A percentile compares a stretch with the other conserved stretches of the same genome.
These are phyloP conservation scores for Aspergillus clavatus DNA, from an alignment of 2,329 filamentous ascomycete species.

Conservation along the genomic window DNA sequence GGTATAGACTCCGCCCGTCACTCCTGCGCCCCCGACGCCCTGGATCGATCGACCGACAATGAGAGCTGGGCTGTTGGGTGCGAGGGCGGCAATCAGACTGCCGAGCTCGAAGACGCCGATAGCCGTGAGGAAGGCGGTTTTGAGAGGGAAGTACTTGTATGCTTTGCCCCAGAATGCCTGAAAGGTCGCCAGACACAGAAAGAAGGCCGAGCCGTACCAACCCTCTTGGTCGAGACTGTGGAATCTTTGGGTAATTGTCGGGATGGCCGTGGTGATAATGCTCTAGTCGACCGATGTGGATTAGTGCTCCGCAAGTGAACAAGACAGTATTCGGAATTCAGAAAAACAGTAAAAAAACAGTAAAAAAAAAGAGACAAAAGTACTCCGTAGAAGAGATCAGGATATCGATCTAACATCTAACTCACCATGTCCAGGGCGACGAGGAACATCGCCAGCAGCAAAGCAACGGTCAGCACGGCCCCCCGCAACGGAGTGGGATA, in stretches of 20 bases:
- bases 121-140: slow-evolving; percentile 22
- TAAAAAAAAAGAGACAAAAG: no score
- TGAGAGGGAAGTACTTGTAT: slow-evolving; percentile 41
- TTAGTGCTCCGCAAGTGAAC: no score
- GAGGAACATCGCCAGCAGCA: no score
- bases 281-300: no score
- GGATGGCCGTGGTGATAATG: slow-evolving; percentile 29
- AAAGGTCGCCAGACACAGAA: slow-evolving; percentile 42
- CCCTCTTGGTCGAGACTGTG: slow-evolving; percentile 35
- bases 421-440: background rate
- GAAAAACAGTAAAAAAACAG: no score
- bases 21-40: slow-evolving; percentile 30
- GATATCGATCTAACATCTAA: no score
- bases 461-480: no score
- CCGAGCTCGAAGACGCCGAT: slow-evolving; percentile 31
- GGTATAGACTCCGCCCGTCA: slow-evolving; percentile 42
- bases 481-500: no score
- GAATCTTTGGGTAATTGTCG: slow-evolving; percentile 40
- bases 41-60: slow-evolving; percentile 32
- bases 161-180: slow-evolving; percentile 45
- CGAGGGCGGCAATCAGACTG: slow-evolving; percentile 27
- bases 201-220: slow-evolving; percentile 41
- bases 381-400: no score
- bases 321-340: no score
- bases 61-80: slow-evolving; percentile 24